Percentiles rank a stretch among this genome's conserved stretches.
Evolutionary conservation across 2,329 filamentous ascomycete genomes (phyloP).

Genomic region (Chrysoporthe austroafricana): DNA sequence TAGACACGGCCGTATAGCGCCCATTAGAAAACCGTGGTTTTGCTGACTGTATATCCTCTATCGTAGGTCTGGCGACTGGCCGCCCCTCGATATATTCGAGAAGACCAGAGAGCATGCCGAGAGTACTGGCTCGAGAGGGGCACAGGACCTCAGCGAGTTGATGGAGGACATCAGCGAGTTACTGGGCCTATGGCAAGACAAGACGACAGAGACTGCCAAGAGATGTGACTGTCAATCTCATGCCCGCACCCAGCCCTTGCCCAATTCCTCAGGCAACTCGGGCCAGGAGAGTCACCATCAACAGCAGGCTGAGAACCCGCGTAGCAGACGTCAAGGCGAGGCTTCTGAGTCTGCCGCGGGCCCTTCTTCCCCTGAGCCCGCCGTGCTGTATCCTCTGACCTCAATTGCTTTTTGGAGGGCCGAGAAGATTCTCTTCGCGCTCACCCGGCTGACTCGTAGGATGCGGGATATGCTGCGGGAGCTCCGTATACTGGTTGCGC

Average conservation of each 20-base stretch:
- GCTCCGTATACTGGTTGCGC: background rate
- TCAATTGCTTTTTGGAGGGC: background rate
- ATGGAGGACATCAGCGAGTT: background rate
- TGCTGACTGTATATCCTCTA: background rate
- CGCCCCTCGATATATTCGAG: background rate
- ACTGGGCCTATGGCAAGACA: background rate
- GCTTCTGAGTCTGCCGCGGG: background rate
- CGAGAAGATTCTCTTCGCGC: background rate
- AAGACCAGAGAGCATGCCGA: slow-evolving; percentile 1
- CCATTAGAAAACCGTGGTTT: background rate
- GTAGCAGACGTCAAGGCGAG: background rate
- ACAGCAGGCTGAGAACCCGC: background rate
- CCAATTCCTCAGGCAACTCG: background rate
- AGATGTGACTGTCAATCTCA: too few species aligned
- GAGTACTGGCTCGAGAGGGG: background rate
- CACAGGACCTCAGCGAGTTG: background rate
- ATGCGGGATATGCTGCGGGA: background rate
- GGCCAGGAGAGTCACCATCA: background rate
- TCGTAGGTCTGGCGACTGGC: slow-evolving; percentile 11
- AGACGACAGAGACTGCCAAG: background rate
- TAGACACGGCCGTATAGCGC: too few species aligned
- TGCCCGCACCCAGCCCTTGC: background rate
- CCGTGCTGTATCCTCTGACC: background rate
- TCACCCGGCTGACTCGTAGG: background rate
- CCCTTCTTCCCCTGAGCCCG: background rate